Evolutionary conservation across 1,139 yeast genomes (phyloP), one percentile per base, ranked within the genome.

Genomic region (Hemisphaericaspora xylofermentans): DNA sequence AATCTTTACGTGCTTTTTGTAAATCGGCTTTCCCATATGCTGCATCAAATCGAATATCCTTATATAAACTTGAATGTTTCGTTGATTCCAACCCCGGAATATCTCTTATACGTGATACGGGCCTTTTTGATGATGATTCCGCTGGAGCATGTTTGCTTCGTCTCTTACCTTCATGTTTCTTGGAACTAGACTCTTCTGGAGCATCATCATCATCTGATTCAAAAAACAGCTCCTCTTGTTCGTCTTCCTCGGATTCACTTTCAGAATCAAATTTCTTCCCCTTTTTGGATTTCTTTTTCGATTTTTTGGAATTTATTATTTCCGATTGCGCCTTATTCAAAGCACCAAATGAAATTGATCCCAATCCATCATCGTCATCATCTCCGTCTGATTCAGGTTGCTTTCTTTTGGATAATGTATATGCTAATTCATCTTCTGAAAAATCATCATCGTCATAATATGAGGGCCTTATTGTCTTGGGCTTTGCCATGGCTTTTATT

Each of bases 31-130:
- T 84, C 43, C 98, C 98, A 49, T 82, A 80, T 0, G 96, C 89
- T 1, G 94, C 78, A 62, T 91, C 96, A 60, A 93, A 93, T 51
- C 98, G 74, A 26, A 94, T 82, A 66, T 93, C 98, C 40, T 80
- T 74, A 56, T 85, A 80, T 29, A 82, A 60, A 25, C 69, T 60
- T 8, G 34, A 31, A 7, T 12, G 15, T 19, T 19, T 31, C 33
- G 70, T 59, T 14, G 63, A 54, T 36, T 67, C 75, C 34, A 87
- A 61, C 0, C 96, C 96, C 0, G 91, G 93, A 15, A 88, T 82
- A 26, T 81, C 80, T 50, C 96, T 71, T 32, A 88, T 71, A 51
- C 70, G 73, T 0, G 88, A 69, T 0, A 84, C 94, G n/a, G 82
- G 86, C 47, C 69, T 74, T 58, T 84, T 87, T 2, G 91, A 68